These are phyloP conservation scores for Gryganskiella cystojenkinii DNA, from an alignment of 192 early-diverging fungal genomes.

Conservation along the genomic window DNA sequence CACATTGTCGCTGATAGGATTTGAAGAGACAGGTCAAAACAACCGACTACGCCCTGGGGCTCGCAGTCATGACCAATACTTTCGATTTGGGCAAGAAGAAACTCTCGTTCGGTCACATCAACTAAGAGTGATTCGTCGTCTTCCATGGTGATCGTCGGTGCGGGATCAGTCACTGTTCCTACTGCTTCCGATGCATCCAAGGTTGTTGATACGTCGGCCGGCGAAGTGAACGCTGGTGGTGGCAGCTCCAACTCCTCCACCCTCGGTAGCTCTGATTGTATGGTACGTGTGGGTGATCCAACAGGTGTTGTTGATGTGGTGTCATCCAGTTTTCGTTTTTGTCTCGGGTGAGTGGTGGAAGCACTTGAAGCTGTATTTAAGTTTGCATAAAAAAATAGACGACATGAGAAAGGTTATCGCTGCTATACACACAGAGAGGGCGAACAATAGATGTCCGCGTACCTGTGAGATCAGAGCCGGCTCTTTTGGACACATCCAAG, in stretches of 20 bases:
- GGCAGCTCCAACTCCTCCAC: constrained; percentile 9
- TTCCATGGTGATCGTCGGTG: constrained; percentile 16
- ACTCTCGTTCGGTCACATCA: constrained; percentile 14
- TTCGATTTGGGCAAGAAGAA: constrained; percentile 25
- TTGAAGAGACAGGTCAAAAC: constrained; percentile 16
- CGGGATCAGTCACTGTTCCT: constrained; percentile 11
- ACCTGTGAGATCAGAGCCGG: too few relatives aligned
- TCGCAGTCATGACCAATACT: constrained; percentile 21
- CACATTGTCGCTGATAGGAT: constrained; percentile 17
- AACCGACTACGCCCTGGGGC: constrained; percentile 7
- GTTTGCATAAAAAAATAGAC: too few relatives aligned
- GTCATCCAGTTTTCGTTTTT: too few relatives aligned
- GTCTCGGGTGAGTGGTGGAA: too few relatives aligned
- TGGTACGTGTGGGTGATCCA: constrained; percentile 2
- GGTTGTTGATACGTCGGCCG: constrained; percentile 17
- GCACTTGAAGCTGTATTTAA: too few relatives aligned
- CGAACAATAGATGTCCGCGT: too few relatives aligned
- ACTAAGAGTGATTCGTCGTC: constrained; percentile 16
- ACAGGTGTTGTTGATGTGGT: too few relatives aligned
- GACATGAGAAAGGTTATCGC: too few relatives aligned
- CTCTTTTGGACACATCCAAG: too few relatives aligned
- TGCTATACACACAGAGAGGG: too few relatives aligned
- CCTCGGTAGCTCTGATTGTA: constrained; percentile 6
- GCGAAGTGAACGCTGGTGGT: constrained; percentile 14
- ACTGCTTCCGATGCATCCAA: constrained; percentile 10